A percentile compares a stretch with the other conserved stretches of the same genome.
Evolutionary conservation across 2,329 filamentous ascomycete genomes (phyloP).

Genomic region (Laburnicola sp.): DNA sequence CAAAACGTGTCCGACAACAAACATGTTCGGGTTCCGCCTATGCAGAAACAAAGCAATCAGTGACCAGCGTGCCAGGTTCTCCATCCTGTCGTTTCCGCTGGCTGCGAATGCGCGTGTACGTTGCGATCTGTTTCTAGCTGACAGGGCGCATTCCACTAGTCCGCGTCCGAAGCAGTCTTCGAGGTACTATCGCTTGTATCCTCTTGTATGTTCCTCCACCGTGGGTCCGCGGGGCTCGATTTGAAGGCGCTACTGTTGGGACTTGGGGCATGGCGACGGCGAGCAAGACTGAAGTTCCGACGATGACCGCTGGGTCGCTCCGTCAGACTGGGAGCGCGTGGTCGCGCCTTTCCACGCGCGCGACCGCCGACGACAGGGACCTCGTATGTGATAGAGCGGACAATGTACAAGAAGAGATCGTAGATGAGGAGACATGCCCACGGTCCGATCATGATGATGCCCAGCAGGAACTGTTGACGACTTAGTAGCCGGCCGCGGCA

Average conservation of each 20-base stretch:
- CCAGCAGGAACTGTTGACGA: slow-evolving; percentile 60
- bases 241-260: slow-evolving; percentile 23
- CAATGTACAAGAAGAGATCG: slow-evolving; percentile 65
- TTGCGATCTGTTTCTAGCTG: background rate
- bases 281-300: slow-evolving; percentile 49
- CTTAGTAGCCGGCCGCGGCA: slow-evolving; percentile 22
- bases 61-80: background rate
- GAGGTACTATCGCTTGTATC: slow-evolving; percentile 15
- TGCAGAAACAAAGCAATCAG: background rate
- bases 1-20: background rate
- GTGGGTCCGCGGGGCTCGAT: slow-evolving; percentile 31
- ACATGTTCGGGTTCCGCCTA: background rate
- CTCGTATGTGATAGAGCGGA: slow-evolving; percentile 61
- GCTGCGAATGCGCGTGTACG: background rate
- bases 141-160: background rate
- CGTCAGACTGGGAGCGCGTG: slow-evolving; percentile 63
- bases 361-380: slow-evolving; percentile 64
- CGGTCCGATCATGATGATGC: slow-evolving; percentile 62
- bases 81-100: background rate
- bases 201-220: slow-evolving; percentile 29
- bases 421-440: slow-evolving; percentile 65
- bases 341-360: slow-evolving; percentile 61
- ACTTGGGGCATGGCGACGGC: slow-evolving; percentile 25
- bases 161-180: background rate
- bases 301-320: slow-evolving; percentile 58